These are phyloP conservation scores for Hysterium pulicare DNA, from an alignment of 2,329 filamentous ascomycete genomes.

Conservation along the genomic window DNA sequence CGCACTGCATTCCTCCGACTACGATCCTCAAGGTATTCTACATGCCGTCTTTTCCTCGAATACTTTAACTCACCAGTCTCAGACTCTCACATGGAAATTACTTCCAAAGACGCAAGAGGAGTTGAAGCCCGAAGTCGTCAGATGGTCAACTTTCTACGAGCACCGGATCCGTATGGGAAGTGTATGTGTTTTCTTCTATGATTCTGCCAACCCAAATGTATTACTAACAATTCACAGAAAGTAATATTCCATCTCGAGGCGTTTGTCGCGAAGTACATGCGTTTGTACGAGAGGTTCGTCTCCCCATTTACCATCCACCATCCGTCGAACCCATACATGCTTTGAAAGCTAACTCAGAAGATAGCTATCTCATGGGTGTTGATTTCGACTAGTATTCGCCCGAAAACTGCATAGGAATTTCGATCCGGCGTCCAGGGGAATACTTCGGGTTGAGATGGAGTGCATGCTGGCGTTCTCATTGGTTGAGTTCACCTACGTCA, in stretches of 20 bases:
- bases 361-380: slow-evolving; percentile 66
- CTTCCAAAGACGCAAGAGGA: slow-evolving; percentile 82
- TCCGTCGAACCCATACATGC: slow-evolving; percentile 6
- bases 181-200: slow-evolving; percentile 34
- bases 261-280: slow-evolving; percentile 98
- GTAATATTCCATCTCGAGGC: slow-evolving; percentile 98
- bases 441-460: too few species aligned
- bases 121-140: slow-evolving; percentile 86
- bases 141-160: slow-evolving; percentile 96
- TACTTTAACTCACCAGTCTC: not conserved
- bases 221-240: slow-evolving; percentile 51
- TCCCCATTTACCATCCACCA: too few species aligned
- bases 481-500: not conserved
- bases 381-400: slow-evolving; percentile 50
- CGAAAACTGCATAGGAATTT: too few species aligned
- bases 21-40: slow-evolving; percentile 73
- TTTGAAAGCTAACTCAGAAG: slow-evolving; percentile 1
- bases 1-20: slow-evolving; percentile 94
- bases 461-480: too few species aligned
- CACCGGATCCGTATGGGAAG: slow-evolving; percentile 86
- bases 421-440: too few species aligned
- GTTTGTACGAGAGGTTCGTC: slow-evolving; percentile 80
- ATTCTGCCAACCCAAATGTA: not conserved
- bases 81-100: slow-evolving; percentile 88
- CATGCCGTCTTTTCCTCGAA: not conserved